Evolutionary conservation across 805 yeast genomes (phyloP), one percentile per base, ranked within the genome.

Genomic region (Cyberlindnera euphorbiiphila): DNA sequence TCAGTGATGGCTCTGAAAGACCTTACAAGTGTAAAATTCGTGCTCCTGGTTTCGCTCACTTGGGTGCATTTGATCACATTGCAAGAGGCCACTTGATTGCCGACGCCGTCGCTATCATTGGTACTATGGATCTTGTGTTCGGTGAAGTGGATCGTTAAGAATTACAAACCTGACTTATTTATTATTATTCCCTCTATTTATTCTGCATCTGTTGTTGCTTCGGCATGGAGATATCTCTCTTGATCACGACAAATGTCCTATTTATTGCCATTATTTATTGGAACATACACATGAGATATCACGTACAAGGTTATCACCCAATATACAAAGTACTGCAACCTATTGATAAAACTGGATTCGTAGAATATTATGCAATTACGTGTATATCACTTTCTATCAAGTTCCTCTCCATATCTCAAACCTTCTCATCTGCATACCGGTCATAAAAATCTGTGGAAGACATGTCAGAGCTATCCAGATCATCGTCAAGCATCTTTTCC

Each of bases 51-150:
- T 86, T 86, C 60, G 88, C 95, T 25, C 94, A 85, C 65, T 71
- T 86, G 59, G 93, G 81, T 49, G 95, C 93, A 9, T 84, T 86
- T 54, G 95, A 86, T 64, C 88, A 82, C 60, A 77, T 86, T 50
- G 71, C 93, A 23, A 78, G 93, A 63, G 91, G 93, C 54, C 85
- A 85, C 63, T 81, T 81, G 66, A 69, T 86, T 60, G 93, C 95
- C 41, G 95, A 86, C 65, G 91, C 93, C 18, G 95, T 86, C 40
- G 95, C 95, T 37, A 86, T 86, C 58, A 85, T 86, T 57, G 95
- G 95, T 69, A 86, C 95, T 43, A 85, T 86, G 95, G 95, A 86
- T 69, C 76, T 86, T 64, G 95, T 86, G 62, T 86, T 86, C 59
- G 95, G 95, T 57, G 95, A 86, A 66, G 95, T 86, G 53, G 95